These are phyloP conservation scores for Termitomyces eurrhizus DNA, from an alignment of 768 basidiomycete genomes.

Conservation along the genomic window DNA sequence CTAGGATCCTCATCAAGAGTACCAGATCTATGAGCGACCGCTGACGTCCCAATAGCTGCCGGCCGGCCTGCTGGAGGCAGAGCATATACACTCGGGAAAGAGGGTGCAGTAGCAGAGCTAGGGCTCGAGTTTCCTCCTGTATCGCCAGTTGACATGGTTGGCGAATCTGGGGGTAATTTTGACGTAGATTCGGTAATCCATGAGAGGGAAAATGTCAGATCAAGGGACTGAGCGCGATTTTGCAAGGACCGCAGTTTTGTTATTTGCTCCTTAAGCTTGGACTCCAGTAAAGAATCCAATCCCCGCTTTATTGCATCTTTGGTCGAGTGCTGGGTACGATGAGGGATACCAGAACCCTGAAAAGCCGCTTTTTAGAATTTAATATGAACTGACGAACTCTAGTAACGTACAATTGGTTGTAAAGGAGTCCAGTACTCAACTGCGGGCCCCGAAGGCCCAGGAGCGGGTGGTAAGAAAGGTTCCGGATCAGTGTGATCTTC, in stretches of 20 bases:
- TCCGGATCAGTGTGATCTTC: conserved; percentile 70
- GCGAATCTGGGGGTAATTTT: conserved; percentile 66
- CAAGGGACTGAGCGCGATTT: conserved; percentile 87
- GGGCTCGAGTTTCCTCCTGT: conserved; percentile 77
- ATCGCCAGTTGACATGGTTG: conserved; percentile 72
- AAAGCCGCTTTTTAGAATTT: neutral
- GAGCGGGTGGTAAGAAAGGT: conserved; percentile 43
- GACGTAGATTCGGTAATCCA: conserved; percentile 69
- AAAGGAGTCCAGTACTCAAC: conserved; percentile 77
- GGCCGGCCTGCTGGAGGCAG: conserved; percentile 35
- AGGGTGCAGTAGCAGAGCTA: conserved; percentile 72
- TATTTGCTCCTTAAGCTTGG: conserved; percentile 76
- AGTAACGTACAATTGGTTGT: conserved; percentile 63
- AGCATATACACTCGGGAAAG: conserved; percentile 83
- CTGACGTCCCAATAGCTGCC: conserved; percentile 39
- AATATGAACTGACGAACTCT: conserved; percentile 3
- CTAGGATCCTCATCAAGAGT: conserved; percentile 53
- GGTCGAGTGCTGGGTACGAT: conserved; percentile 55
- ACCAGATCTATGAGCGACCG: conserved; percentile 38
- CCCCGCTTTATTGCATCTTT: conserved; percentile 81
- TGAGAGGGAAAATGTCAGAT: conserved; percentile 81
- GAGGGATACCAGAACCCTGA: conserved; percentile 66
- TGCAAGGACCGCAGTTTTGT: conserved; percentile 77
- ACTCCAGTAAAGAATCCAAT: conserved; percentile 79
- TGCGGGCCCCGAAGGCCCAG: conserved; percentile 32